Evolutionary conservation across 371 early-diverging fungal genomes (phyloP), one percentile per base, ranked within the genome.

Genomic region (Mortierella sp.): DNA sequence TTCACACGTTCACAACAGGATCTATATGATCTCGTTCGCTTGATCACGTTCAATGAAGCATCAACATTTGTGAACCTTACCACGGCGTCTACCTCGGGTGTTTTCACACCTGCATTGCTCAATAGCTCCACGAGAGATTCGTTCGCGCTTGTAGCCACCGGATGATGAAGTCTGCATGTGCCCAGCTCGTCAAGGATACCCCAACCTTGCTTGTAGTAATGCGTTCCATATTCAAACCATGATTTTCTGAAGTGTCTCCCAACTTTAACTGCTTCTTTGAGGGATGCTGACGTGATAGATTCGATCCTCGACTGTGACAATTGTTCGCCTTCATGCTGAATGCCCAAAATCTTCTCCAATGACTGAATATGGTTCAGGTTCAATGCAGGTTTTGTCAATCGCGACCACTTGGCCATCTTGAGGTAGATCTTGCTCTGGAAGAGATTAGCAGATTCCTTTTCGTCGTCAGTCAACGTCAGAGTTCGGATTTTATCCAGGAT

Each of bases 221-320:
- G 86, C 12, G 84, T 82, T 7, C 86, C 90, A 63, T 83, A 88
- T 8, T 82, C 81, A 54, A 87, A 89, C 92, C 92, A 91, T 0
- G 88, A 82, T 49, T 87, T 87, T 9, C 74, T 48, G 53, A 68
- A 67, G 18, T 58, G 51, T 4, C 80, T 60, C 10, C 73, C 80
- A 41, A 78, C 53, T 23, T 80, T 72, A 7, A 79, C 64, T 0
- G 78, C 73, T 43, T 67, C 58, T 14, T 73, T 54, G 27, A 76
- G 70, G 27, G 63, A 69, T 12, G 55, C 52, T 6, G 78, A 34
- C 0, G 78, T 76, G 30, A 76, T 70, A 0, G 47, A 19, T 28
- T 76, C 78, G 10, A 76, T 59, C 54, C 78, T 60, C 21, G 70
- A 58, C 42, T 69, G 78, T 1, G 39, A 30, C 0, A 55, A 52